phyloP scores from a whole-genome alignment of 805 yeast species.

The Wickerhamiella azyma region DNA sequence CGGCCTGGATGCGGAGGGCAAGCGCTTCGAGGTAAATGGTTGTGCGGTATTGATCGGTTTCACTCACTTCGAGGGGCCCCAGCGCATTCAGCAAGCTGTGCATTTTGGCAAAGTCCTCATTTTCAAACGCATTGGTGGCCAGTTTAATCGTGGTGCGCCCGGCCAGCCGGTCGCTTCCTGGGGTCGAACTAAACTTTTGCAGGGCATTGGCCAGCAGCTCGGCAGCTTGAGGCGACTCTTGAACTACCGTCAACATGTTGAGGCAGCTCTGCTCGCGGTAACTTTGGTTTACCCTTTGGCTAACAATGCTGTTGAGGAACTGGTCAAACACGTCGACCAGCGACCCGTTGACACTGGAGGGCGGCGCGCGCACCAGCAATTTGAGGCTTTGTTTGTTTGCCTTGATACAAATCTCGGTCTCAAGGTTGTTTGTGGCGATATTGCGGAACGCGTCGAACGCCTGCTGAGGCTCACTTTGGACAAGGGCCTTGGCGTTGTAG shows the following conservation, averaged over 20 bases:
- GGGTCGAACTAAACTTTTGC: constrained; percentile 17
- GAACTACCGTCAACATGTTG: constrained; percentile 23
- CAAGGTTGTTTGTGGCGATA: constrained; percentile 17
- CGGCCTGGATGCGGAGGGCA: constrained; percentile 49
- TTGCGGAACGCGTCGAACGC: constrained; percentile 23
- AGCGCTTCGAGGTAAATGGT: constrained; percentile 42
- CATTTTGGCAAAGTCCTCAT: constrained; percentile 15
- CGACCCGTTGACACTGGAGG: constrained; percentile 2
- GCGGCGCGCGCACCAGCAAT: constrained; percentile 16
- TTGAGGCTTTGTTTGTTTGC: constrained; percentile 27
- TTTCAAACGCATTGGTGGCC: constrained; percentile 23
- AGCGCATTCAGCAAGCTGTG: constrained; percentile 7
- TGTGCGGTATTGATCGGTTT: constrained; percentile 12
- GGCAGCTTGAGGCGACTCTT: constrained; percentile 19
- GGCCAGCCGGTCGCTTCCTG: constrained; percentile 23
- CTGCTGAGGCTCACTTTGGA: constrained; percentile 24
- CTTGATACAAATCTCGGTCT: constrained; percentile 23
- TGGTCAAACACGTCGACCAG: constrained; percentile 16
- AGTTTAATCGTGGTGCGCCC: constrained; percentile 22
- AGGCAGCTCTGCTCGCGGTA: constrained; percentile 27
- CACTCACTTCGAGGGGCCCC: constrained; percentile 6
- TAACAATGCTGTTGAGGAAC: constrained; percentile 14
- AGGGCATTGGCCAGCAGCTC: constrained; percentile 20
- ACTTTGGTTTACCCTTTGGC: constrained; percentile 13
- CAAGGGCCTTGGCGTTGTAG: constrained; percentile 27